Evolutionary conservation across 371 early-diverging fungal genomes (phyloP), one percentile per base, ranked within the genome.

Genomic region (Capniomyces stellatus): DNA sequence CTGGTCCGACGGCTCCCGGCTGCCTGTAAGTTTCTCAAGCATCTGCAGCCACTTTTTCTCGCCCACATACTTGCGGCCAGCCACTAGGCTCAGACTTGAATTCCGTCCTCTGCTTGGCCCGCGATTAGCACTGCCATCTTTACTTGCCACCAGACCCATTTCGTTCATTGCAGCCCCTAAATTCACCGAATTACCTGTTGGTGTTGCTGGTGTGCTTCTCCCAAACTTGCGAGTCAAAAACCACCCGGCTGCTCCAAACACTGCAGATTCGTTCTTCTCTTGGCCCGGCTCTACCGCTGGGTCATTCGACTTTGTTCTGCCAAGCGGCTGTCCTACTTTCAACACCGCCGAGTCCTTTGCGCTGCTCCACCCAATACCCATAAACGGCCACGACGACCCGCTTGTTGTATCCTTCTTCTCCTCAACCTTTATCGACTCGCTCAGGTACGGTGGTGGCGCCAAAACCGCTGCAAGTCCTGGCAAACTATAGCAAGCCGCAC

Each of bases 1-100:
- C 21, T 62, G 58, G 39, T 59, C 54, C 31, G 66, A 66, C n/a
- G 67, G 66, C 59, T 70, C 70, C 22, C 63, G 59, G 15, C 59
- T 25, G 22, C 70, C 54, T 18, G 61, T 49, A 28, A 70, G 58
- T 18, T 64, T 54, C 10, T 65, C 66, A 0, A 70, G 48, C 15
- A 69, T 54, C 56, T 60, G 59, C 46, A 66, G 50, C 70, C 70
- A 70, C 44, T 69, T 64, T 39, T 54, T 55, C 43, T 63, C 70
- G 22, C 60, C 13, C 0, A 70, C 52, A 2, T 55, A 40, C 3
- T 22, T 42, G 31, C n/a, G n/a, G n/a, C n/a, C n/a, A n/a, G n/a
- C n/a, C n/a, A n/a, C n/a, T n/a, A n/a, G n/a, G 46, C 10, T 28
- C 6, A 10, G 10, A 15, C 35, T 35, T 6, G 10, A 10, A 15